Evolutionary conservation across 169 alveolate species (phyloP).

Genomic region (Plasmodium berghei): DNA sequence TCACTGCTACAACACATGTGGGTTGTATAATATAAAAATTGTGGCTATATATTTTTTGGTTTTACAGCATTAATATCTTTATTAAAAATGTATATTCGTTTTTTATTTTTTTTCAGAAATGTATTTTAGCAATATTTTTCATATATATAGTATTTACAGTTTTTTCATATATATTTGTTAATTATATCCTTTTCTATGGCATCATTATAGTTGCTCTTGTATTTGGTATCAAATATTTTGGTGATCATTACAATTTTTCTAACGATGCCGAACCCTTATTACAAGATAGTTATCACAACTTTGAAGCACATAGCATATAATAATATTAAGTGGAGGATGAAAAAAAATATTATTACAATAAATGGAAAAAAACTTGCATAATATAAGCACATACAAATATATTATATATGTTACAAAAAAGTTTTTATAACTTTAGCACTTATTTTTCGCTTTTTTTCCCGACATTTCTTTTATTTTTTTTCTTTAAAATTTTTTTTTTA

Average conservation of each 20-base stretch:
- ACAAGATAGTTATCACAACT: constrained; percentile 44
- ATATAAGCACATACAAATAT: background rate
- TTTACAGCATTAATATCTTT: no score
- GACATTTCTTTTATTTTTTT: no score
- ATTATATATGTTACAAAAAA: background rate
- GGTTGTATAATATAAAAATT: background rate
- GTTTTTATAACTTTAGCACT: no score
- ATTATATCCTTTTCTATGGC: constrained; percentile 55
- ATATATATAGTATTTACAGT: constrained; percentile 37
- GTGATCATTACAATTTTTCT: constrained; percentile 22
- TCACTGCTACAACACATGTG: background rate
- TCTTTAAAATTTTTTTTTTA: no score
- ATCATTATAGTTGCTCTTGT: constrained; percentile 20
- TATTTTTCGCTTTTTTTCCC: no score
- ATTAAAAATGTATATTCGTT: background rate
- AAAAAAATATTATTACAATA: background rate
- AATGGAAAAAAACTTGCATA: background rate
- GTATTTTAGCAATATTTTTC: constrained; percentile 28
- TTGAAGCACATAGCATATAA: constrained; percentile 49
- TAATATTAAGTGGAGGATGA: background rate
- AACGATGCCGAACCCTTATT: constrained; percentile 20
- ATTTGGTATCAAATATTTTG: constrained; percentile 24
- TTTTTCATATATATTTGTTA: constrained; percentile 58
- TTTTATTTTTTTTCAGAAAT: constrained; percentile 63
- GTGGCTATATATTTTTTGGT: no score